Percentiles rank a stretch among this genome's conserved stretches.
phyloP scores from a whole-genome alignment of 2,329 filamentous ascomycete genomes.

The Fusarium vanettenii region DNA sequence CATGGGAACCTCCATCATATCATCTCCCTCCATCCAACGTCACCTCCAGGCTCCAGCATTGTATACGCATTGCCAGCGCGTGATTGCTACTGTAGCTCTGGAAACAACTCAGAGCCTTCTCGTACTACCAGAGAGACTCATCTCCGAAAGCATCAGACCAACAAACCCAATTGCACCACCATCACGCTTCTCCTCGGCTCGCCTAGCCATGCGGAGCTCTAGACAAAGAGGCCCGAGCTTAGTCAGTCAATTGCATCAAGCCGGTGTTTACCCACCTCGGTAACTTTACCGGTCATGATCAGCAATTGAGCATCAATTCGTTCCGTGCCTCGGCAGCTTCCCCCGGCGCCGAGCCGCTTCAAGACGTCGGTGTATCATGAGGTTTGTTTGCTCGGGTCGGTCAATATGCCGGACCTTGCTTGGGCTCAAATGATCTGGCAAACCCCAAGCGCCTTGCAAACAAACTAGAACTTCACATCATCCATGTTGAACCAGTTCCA shows the following conservation, averaged over 20 bases:
- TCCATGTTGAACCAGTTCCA: neutral
- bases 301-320: constrained; percentile 1
- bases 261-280: constrained; percentile 6
- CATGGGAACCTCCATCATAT: constrained; percentile 13
- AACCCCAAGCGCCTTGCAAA: neutral
- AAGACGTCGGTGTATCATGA: neutral
- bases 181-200: neutral
- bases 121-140: neutral
- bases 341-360: constrained; percentile 22
- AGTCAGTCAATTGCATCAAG: neutral
- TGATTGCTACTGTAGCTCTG: neutral
- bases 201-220: neutral
- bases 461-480: neutral
- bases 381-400: neutral
- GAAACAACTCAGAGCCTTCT: neutral
- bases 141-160: neutral
- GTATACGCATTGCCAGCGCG: neutral
- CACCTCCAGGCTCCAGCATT: constrained; percentile 1
- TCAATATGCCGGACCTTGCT: neutral
- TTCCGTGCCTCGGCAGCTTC: constrained; percentile 18
- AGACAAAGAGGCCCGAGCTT: neutral
- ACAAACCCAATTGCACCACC: constrained; percentile 1
- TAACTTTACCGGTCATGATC: neutral
- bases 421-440: neutral
- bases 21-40: neutral